Percentiles rank a stretch among this genome's conserved stretches.
Conservation (phyloP, 306 rosid genomes). For the Castanea crenata region DNA sequence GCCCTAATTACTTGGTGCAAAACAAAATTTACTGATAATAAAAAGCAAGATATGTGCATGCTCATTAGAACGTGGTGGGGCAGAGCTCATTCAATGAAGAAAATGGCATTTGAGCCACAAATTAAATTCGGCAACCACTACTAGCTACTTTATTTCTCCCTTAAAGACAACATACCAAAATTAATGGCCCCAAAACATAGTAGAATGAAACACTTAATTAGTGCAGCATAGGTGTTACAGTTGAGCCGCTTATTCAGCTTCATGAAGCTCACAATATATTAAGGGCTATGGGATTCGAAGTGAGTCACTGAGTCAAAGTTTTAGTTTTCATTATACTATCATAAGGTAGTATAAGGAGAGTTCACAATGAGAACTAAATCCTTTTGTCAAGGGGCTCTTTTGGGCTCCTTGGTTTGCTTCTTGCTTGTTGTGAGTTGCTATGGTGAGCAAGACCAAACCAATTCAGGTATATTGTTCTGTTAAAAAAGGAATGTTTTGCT, state of each 20-base stretch:
- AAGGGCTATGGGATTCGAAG: not conserved
- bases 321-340: too few species aligned
- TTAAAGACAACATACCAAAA: too few species aligned
- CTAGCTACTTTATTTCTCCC: not conserved
- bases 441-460: not conserved
- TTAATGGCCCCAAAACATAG: not conserved
- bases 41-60: too few species aligned
- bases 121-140: not conserved
- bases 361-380: conserved; percentile 19
- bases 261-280: not conserved
- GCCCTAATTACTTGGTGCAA: too few species aligned
- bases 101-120: not conserved
- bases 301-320: not conserved
- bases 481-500: too few species aligned
- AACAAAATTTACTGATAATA: too few species aligned
- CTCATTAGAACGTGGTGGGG: too few species aligned
- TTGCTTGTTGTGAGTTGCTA: not conserved
- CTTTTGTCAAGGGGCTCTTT: not conserved
- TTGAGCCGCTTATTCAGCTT: not conserved
- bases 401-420: not conserved
- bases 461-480: not conserved
- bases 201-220: not conserved
- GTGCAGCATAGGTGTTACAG: not conserved
- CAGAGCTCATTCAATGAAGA: not conserved
- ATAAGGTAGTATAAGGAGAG: not conserved